A percentile compares a stretch with the other conserved stretches of the same genome.
Evolutionary conservation across 306 rosid genomes (phyloP).

Genomic region (Trichosanthes truncata): DNA sequence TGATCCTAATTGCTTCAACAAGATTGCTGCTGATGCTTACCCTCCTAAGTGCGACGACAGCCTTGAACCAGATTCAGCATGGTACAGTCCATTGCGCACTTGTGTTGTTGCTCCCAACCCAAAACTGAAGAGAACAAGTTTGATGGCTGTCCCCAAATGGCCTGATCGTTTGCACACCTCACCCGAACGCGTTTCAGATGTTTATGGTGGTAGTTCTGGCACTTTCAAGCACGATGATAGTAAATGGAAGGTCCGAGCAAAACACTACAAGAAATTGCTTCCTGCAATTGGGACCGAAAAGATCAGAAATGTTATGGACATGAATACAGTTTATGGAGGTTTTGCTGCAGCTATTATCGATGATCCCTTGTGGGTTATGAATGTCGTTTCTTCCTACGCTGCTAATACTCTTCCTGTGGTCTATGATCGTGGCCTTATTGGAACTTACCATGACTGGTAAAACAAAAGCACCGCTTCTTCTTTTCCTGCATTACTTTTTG

Average conservation of each 20-base stretch:
- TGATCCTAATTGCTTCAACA: constrained; percentile 54
- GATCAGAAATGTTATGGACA: constrained; percentile 93
- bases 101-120: constrained; percentile 69
- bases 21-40: constrained; percentile 47
- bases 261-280: constrained; percentile 80
- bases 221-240: constrained; percentile 62
- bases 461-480: not conserved
- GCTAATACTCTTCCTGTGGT: constrained; percentile 72
- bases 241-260: constrained; percentile 70
- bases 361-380: constrained; percentile 97
- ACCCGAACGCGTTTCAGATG: constrained; percentile 51
- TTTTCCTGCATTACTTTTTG: not conserved
- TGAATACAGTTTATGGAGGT: constrained; percentile 85
- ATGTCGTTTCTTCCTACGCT: constrained; percentile 85
- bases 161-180: constrained; percentile 57
- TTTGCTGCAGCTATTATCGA: constrained; percentile 67
- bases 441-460: constrained; percentile 94
- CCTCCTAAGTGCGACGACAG: constrained; percentile 94
- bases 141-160: constrained; percentile 60
- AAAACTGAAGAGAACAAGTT: constrained; percentile 43
- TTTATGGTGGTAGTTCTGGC: constrained; percentile 51
- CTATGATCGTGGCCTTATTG: constrained; percentile 88
- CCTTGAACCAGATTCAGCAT: constrained; percentile 79
- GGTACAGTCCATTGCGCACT: constrained; percentile 92
- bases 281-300: constrained; percentile 71